Percentiles rank a stretch among this genome's conserved stretches.
Conservation (phyloP, 345 rosid genomes). For the Lenwebbia sp. region DNA sequence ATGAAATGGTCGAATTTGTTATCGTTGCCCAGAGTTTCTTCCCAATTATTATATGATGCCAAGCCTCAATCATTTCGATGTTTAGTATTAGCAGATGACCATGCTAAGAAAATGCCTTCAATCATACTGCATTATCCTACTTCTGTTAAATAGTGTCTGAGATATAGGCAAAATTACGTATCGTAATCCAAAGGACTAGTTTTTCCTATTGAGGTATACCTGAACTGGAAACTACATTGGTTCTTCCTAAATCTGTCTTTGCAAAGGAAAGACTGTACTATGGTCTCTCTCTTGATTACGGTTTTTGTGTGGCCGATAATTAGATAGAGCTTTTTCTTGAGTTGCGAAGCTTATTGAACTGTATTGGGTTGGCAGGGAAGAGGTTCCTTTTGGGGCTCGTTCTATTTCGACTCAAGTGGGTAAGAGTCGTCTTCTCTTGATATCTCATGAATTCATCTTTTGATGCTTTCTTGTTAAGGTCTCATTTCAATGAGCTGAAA, state of each 20-base stretch:
- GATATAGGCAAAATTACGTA: neutral
- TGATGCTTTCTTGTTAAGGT: neutral
- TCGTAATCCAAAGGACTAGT: neutral
- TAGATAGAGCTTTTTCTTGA: neutral
- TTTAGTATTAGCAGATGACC: neutral
- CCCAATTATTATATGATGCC: neutral
- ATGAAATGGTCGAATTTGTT: neutral
- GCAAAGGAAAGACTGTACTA: neutral
- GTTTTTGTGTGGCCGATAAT: neutral
- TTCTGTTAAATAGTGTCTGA: neutral
- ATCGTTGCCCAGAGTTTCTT: neutral
- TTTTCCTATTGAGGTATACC: neutral
- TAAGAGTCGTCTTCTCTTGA: conserved; percentile 18
- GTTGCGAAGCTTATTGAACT: neutral
- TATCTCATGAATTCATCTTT: neutral
- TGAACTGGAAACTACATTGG: neutral
- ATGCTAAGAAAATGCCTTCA: neutral
- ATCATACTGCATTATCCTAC: neutral
- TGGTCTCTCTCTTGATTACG: neutral
- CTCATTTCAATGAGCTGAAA: neutral
- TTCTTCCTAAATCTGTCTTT: neutral
- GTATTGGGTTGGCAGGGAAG: conserved; percentile 44
- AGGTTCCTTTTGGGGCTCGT: conserved; percentile 59
- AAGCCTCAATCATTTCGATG: neutral
- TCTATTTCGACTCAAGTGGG: conserved; percentile 87